A percentile compares a stretch with the other conserved stretches of the same genome.
phyloP scores from a whole-genome alignment of 2,329 filamentous ascomycete genomes.

The Lachnellula occidentalis region DNA sequence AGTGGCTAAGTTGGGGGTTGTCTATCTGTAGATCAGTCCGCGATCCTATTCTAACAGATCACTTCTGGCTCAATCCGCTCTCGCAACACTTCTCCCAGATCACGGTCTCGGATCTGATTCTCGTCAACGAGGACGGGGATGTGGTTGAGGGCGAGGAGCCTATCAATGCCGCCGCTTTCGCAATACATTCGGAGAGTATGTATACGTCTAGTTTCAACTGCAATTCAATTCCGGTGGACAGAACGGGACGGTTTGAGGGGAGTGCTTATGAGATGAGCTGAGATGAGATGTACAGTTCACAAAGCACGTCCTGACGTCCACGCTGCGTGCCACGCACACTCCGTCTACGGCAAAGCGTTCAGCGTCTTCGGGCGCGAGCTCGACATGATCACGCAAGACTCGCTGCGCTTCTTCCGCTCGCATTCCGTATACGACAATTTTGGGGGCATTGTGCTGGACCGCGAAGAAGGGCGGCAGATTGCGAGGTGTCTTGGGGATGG shows the following conservation, averaged over 20 bases:
- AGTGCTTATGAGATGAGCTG: background rate
- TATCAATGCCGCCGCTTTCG: constrained; percentile 43
- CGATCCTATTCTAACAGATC: constrained; percentile 34
- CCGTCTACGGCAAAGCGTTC: constrained; percentile 54
- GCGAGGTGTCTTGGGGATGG: constrained; percentile 40
- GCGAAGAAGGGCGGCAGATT: constrained; percentile 45
- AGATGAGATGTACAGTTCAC: too few species aligned
- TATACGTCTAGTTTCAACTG: background rate
- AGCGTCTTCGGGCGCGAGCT: constrained; percentile 46
- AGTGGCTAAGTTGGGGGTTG: background rate
- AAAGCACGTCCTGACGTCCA: constrained; percentile 51
- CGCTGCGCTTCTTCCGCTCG: constrained; percentile 46
- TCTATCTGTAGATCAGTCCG: constrained; percentile 35
- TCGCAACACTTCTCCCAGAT: constrained; percentile 57
- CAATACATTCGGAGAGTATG: constrained; percentile 39
- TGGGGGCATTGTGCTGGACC: constrained; percentile 46
- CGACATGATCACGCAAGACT: constrained; percentile 45
- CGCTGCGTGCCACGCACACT: constrained; percentile 52
- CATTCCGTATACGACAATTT: constrained; percentile 38
- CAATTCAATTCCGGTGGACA: background rate
- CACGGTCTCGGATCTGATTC: constrained; percentile 58
- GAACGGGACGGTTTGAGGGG: background rate
- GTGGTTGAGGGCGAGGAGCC: constrained; percentile 56
- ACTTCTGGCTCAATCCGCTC: constrained; percentile 55
- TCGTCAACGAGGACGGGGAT: constrained; percentile 54